Percentiles rank a stretch among this genome's conserved stretches.
phyloP scores from a whole-genome alignment of 108 stramenopile genomes.

The Stephanodiscus minutulus region DNA sequence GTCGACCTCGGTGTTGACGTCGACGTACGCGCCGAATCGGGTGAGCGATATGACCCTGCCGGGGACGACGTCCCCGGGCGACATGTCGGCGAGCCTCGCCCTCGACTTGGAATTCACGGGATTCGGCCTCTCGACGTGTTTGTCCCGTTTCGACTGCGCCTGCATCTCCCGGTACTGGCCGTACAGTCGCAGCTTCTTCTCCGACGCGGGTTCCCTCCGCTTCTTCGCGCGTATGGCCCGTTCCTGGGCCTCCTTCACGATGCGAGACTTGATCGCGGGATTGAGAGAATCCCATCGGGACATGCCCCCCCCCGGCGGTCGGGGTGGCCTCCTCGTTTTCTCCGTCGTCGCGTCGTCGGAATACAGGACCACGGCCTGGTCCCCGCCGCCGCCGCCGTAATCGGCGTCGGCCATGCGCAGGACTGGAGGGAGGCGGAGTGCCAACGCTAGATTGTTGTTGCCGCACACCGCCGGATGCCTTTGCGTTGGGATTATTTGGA shows the following conservation, averaged over 20 bases:
- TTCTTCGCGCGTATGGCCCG: slow-evolving; percentile 78
- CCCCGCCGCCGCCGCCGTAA: slow-evolving; percentile 46
- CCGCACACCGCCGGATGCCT: not conserved
- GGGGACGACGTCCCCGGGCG: slow-evolving; percentile 56
- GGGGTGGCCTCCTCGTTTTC: slow-evolving; percentile 22
- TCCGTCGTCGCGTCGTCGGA: slow-evolving; percentile 43
- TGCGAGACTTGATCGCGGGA: slow-evolving; percentile 65
- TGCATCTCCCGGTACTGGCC: slow-evolving; percentile 56
- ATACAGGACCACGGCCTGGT: slow-evolving; percentile 46
- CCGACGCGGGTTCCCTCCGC: slow-evolving; percentile 68
- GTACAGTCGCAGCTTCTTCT: slow-evolving; percentile 65
- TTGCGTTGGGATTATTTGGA: slow-evolving; percentile 8
- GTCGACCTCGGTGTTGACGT: slow-evolving; percentile 89
- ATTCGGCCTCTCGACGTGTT: slow-evolving; percentile 56
- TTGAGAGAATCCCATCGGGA: slow-evolving; percentile 72
- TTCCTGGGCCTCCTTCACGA: slow-evolving; percentile 67
- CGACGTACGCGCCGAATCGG: slow-evolving; percentile 89
- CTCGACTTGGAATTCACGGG: slow-evolving; percentile 54
- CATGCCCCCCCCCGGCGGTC: not conserved
- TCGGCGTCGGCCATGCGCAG: slow-evolving; percentile 24
- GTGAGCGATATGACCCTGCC: slow-evolving; percentile 83
- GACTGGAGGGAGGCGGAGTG: no score
- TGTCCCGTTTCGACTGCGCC: slow-evolving; percentile 55
- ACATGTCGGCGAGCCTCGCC: slow-evolving; percentile 48
- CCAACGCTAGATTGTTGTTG: not conserved